phyloP scores from a whole-genome alignment of 805 yeast genomes.

The Ogataea pilisensis region DNA sequence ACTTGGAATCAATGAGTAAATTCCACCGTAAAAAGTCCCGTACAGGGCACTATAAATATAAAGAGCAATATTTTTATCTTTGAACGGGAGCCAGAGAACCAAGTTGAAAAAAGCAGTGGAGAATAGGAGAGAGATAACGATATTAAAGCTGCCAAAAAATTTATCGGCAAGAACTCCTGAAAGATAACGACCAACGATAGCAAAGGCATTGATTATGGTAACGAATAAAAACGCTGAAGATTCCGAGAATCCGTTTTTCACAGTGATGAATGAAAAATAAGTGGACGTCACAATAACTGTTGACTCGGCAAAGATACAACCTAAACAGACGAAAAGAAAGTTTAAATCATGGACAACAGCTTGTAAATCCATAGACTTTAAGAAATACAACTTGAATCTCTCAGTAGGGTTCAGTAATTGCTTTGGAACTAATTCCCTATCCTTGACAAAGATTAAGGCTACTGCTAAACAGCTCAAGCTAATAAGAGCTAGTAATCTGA shows the following conservation, averaged over 20 bases:
- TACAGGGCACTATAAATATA: slow-evolving; percentile 47
- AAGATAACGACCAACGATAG: slow-evolving; percentile 29
- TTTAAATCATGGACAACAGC: slow-evolving; percentile 35
- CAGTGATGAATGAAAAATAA: slow-evolving; percentile 46
- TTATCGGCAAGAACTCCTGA: slow-evolving; percentile 29
- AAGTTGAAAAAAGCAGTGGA: slow-evolving; percentile 42
- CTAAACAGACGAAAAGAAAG: slow-evolving; percentile 39
- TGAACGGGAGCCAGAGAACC: slow-evolving; percentile 61
- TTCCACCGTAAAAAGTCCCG: slow-evolving; percentile 55
- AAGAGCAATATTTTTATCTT: slow-evolving; percentile 34
- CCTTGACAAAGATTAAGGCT: slow-evolving; percentile 31
- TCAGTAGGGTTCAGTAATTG: slow-evolving; percentile 4
- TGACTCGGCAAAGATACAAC: slow-evolving; percentile 42
- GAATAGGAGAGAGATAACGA: slow-evolving; percentile 29
- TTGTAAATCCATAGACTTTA: slow-evolving; percentile 33
- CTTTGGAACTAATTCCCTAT: slow-evolving; percentile 28
- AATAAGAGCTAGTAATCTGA: slow-evolving; percentile 45
- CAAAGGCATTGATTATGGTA: slow-evolving; percentile 42
- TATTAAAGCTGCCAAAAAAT: slow-evolving; percentile 47
- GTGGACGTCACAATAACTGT: slow-evolving; percentile 43
- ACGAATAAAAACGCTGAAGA: slow-evolving; percentile 40
- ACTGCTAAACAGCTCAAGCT: slow-evolving; percentile 21
- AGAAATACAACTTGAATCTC: slow-evolving; percentile 3
- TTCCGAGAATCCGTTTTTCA: slow-evolving; percentile 39
- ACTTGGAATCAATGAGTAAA: slow-evolving; percentile 57